Conservation (phyloP, 1,284 basidiomycete genomes). For the Bondarzewia mesenterica region DNA sequence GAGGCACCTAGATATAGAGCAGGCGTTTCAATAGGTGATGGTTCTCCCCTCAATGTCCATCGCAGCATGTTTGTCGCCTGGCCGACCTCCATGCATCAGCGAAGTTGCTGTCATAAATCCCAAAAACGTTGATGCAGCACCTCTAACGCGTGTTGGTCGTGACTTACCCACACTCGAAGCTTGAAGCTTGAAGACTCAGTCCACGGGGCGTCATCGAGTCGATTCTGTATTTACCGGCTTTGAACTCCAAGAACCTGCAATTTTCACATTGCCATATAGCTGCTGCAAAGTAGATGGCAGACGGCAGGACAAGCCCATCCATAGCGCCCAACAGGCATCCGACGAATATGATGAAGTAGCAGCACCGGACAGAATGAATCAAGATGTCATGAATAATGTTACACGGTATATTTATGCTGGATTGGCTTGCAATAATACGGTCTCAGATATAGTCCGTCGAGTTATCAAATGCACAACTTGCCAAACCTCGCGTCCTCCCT, state of each 20-base stretch:
- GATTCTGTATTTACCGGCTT: neutral
- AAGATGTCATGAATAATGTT: neutral
- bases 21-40: neutral
- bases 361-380: no score
- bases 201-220: neutral
- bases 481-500: neutral
- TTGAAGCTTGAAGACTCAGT: no score
- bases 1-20: neutral
- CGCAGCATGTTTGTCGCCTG: neutral
- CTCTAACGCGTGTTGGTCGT: neutral
- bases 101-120: neutral
- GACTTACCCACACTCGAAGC: neutral
- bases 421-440: neutral
- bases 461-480: neutral
- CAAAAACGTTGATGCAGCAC: neutral
- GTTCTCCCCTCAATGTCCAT: neutral
- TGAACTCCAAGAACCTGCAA: neutral
- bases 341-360: no score
- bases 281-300: neutral
- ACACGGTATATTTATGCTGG: neutral
- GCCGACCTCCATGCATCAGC: neutral
- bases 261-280: neutral
- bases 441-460: neutral
- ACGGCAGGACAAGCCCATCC: neutral
- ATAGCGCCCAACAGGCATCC: no score